phyloP scores from a whole-genome alignment of 768 basidiomycete species.

The Phylloporus rhodoxanthus region DNA sequence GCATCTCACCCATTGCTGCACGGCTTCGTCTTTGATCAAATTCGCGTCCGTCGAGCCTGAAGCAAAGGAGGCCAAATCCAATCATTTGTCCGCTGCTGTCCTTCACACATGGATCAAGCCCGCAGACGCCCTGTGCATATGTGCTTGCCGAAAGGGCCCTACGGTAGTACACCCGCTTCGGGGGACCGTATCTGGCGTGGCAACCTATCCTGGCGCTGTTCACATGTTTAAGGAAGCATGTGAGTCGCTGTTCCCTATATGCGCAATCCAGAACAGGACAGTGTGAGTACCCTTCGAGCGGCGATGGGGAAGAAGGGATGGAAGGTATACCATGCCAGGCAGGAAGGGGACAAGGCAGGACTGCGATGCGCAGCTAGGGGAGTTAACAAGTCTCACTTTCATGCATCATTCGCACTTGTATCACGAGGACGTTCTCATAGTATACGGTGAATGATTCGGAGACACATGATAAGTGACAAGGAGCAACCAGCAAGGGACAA shows the following conservation, averaged over 20 bases:
- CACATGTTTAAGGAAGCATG: not conserved
- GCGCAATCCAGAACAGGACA: conserved; percentile 23
- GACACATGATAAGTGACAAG: too few relatives aligned
- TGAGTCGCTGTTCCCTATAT: conserved; percentile 25
- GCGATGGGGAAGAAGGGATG: conserved; percentile 23
- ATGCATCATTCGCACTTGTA: conserved; percentile 1
- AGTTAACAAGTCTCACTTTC: not conserved
- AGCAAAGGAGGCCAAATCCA: not conserved
- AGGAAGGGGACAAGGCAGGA: too few relatives aligned
- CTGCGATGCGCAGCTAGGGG: too few relatives aligned
- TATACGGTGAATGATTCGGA: too few relatives aligned
- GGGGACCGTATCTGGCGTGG: not conserved
- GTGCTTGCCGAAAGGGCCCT: not conserved
- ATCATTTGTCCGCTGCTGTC: not conserved
- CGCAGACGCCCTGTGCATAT: not conserved
- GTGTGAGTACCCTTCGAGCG: conserved; percentile 14
- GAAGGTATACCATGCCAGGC: conserved; percentile 23
- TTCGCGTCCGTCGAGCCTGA: not conserved
- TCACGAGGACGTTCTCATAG: not conserved
- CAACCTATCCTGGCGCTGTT: not conserved
- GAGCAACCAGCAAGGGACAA: too few relatives aligned
- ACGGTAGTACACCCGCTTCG: too few relatives aligned
- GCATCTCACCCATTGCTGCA: not conserved
- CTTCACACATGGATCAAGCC: too few relatives aligned
- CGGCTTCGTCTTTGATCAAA: not conserved